phyloP scores from a whole-genome alignment of 106 monocot species.

The Dendrobium nobile region DNA sequence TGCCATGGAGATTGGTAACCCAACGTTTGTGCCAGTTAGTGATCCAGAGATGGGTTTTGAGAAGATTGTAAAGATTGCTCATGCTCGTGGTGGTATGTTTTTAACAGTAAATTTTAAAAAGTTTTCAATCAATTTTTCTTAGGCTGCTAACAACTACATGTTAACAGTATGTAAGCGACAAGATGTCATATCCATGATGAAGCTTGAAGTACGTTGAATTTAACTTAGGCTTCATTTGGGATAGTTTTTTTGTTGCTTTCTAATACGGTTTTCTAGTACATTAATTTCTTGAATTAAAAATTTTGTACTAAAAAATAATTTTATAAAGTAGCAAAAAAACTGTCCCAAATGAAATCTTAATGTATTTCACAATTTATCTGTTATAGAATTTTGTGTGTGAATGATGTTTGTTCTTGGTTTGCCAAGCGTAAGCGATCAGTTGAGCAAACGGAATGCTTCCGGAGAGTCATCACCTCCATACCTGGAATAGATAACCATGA shows the following conservation, averaged over 20 bases:
- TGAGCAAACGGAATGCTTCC: conserved; percentile 43
- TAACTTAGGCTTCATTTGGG: too few species aligned
- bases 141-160: not conserved
- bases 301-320: too few species aligned
- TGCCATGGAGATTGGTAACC: conserved; percentile 40
- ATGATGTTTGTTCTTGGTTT: conserved; percentile 6
- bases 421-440: conserved; percentile 48
- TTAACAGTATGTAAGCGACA: conserved; percentile 51
- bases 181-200: conserved; percentile 58
- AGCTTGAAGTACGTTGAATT: conserved; percentile 40
- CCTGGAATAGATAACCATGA: conserved; percentile 74
- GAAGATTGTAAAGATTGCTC: conserved; percentile 74
- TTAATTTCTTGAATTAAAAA: too few species aligned
- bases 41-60: conserved; percentile 80
- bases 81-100: conserved; percentile 55
- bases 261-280: too few species aligned
- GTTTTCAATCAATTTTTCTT: not conserved
- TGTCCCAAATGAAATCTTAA: too few species aligned
- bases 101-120: not conserved
- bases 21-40: conserved; percentile 61
- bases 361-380: not conserved
- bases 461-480: conserved; percentile 52
- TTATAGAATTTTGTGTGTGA: not conserved
- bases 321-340: too few species aligned
- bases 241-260: too few species aligned